Percentiles rank a stretch among this genome's conserved stretches.
Evolutionary conservation across 768 basidiomycete genomes (phyloP).

Genomic region (Boletus rubropictus): DNA sequence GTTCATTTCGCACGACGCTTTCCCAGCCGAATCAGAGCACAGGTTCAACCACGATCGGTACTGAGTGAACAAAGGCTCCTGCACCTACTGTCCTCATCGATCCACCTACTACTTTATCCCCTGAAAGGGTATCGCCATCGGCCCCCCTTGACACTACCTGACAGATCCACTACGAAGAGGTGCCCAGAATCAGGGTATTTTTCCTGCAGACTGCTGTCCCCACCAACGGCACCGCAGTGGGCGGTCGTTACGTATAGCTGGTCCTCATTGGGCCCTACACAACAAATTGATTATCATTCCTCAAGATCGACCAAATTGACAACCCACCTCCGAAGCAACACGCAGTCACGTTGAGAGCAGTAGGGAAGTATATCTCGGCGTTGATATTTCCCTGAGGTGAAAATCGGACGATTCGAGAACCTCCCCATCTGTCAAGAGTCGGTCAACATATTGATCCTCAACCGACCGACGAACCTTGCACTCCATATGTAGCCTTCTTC

Average conservation of each 20-base stretch:
- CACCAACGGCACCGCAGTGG: conserved; percentile 55
- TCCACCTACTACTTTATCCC: conserved; percentile 9
- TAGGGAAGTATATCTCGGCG: conserved; percentile 53
- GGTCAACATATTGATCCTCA: neutral
- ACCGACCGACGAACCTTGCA: conserved; percentile 38
- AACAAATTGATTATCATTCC: neutral
- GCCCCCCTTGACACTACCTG: conserved; percentile 22
- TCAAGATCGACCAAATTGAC: conserved; percentile 2
- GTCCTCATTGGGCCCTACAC: conserved; percentile 52
- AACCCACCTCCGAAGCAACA: conserved; percentile 54
- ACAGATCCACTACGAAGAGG: conserved; percentile 31
- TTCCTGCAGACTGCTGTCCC: conserved; percentile 38
- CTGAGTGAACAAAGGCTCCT: too few relatives aligned
- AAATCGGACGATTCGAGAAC: conserved; percentile 53
- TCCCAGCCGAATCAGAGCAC: neutral
- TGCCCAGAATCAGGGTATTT: conserved; percentile 33
- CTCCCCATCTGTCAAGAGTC: conserved; percentile 50
- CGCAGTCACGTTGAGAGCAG: conserved; percentile 57
- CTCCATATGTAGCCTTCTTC: conserved; percentile 61
- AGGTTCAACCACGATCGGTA: too few relatives aligned
- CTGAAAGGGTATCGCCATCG: conserved; percentile 21
- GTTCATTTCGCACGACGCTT: neutral
- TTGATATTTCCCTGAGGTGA: conserved; percentile 49
- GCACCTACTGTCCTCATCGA: neutral
- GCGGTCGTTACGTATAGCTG: conserved; percentile 51